phyloP scores from a whole-genome alignment of 1,284 basidiomycete species.

The Mycocalia duriaeana region DNA sequence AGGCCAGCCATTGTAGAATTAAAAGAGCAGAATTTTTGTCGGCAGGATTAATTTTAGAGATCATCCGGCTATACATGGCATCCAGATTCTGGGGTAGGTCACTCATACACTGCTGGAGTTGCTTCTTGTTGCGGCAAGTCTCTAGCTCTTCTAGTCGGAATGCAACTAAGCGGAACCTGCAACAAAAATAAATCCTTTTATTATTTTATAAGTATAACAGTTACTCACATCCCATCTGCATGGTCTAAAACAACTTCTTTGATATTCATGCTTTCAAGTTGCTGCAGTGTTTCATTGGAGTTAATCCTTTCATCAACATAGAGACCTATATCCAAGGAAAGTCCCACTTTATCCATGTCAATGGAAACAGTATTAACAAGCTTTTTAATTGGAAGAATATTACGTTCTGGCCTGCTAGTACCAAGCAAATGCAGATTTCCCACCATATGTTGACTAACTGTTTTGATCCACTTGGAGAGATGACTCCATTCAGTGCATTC shows the following conservation, averaged over 20 bases:
- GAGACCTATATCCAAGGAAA: not conserved
- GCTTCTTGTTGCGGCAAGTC: not conserved
- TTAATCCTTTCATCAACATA: not conserved
- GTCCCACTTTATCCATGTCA: not conserved
- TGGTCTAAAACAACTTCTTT: not conserved
- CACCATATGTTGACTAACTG: not conserved
- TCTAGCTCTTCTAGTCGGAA: conserved; percentile 51
- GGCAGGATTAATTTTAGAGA: not conserved
- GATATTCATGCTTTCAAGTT: not conserved
- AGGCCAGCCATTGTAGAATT: not conserved
- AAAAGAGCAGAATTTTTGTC: not conserved
- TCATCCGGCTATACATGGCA: not conserved
- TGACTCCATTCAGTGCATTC: not conserved
- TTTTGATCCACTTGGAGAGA: not conserved
- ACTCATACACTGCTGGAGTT: not conserved
- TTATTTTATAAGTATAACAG: not conserved
- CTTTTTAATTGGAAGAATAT: not conserved
- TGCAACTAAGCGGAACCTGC: not conserved
- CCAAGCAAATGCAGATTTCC: conserved; percentile 1
- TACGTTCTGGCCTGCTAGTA: not conserved
- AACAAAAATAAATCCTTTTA: too few species aligned
- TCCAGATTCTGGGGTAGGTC: not conserved
- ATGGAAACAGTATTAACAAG: not conserved
- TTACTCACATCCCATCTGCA: not conserved
- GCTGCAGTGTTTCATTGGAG: not conserved